Conservation (phyloP, 202 grass and related monocot genomes). For the Zoysia matrella region DNA sequence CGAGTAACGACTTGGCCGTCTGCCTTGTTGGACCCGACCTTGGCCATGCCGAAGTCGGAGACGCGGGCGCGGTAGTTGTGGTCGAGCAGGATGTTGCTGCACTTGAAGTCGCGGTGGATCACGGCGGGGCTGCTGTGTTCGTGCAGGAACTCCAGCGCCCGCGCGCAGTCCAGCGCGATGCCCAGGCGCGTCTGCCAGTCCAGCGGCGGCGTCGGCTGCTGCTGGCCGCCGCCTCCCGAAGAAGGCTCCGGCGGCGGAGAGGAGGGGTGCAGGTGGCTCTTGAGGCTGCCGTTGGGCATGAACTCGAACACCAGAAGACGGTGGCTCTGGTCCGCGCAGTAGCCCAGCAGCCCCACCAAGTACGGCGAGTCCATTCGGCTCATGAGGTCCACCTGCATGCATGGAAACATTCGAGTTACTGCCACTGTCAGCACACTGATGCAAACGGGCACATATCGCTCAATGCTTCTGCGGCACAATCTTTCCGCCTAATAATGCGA, state of each 20-base stretch:
- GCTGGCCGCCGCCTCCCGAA: neutral
- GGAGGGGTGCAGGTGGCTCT: conserved; percentile 70
- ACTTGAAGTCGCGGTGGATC: conserved; percentile 98
- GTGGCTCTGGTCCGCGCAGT: conserved; percentile 95
- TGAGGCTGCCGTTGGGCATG: conserved; percentile 92
- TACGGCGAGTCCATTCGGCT: conserved; percentile 80
- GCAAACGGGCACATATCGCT: neutral
- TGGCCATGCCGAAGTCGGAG: conserved; percentile 87
- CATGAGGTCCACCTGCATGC: conserved; percentile 82
- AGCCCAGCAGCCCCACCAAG: conserved; percentile 84
- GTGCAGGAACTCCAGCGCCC: conserved; percentile 90
- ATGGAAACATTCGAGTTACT: neutral
- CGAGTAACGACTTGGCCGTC: conserved; percentile 89
- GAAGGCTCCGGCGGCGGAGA: no score
- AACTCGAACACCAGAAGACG: conserved; percentile 92
- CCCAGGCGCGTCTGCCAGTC: conserved; percentile 80
- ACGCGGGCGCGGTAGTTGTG: conserved; percentile 78
- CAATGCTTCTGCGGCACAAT: neutral
- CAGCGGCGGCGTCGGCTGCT: conserved; percentile 38
- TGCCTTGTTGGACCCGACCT: conserved; percentile 87
- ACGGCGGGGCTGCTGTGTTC: conserved; percentile 78
- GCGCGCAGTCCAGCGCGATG: conserved; percentile 91
- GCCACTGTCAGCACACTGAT: neutral
- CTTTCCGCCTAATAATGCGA: neutral
- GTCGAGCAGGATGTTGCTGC: conserved; percentile 83